phyloP scores from a whole-genome alignment of 1,284 basidiomycete species.

The Cryptococcus jaspeensis region DNA sequence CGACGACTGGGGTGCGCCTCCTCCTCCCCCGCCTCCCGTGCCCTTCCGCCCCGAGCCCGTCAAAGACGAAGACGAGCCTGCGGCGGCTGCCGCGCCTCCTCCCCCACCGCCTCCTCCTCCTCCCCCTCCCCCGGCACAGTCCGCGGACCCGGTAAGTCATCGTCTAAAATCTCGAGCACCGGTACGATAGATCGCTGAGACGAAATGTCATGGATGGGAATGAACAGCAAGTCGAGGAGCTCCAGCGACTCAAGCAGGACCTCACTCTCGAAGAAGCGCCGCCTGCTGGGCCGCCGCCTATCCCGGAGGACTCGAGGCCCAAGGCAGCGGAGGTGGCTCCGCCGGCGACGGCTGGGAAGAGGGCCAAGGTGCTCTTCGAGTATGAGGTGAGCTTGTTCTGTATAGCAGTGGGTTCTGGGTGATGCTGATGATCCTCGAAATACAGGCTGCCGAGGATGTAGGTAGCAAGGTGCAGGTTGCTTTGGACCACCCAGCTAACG shows the following conservation, averaged over 20 bases:
- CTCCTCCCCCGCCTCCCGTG: slow-evolving; percentile 25
- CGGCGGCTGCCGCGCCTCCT: slow-evolving; percentile 42
- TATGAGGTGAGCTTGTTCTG: slow-evolving; percentile 61
- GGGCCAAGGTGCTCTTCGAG: slow-evolving; percentile 64
- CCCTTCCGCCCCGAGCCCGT: slow-evolving; percentile 35
- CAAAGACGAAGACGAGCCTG: slow-evolving; percentile 26
- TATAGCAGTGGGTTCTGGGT: neutral
- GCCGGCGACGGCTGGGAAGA: slow-evolving; percentile 29
- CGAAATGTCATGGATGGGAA: neutral
- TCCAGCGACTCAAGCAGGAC: slow-evolving; percentile 44
- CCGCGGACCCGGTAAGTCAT: slow-evolving; percentile 51
- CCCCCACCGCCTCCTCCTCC: slow-evolving; percentile 50
- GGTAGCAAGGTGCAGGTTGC: slow-evolving; percentile 10
- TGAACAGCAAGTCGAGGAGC: slow-evolving; percentile 42
- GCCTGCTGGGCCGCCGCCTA: slow-evolving; percentile 33
- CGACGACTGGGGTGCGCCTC: slow-evolving; percentile 43
- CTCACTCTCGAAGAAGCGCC: slow-evolving; percentile 43
- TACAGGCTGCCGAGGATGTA: slow-evolving; percentile 40
- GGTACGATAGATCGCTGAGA: too few species aligned
- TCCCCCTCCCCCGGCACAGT: slow-evolving; percentile 54
- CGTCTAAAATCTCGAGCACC: neutral
- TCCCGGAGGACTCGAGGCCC: slow-evolving; percentile 32
- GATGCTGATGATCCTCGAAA: neutral
- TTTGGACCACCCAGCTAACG: slow-evolving; percentile 1
- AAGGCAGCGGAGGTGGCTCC: slow-evolving; percentile 17